Evolutionary conservation across 768 basidiomycete species (phyloP).

Genomic region (Boletales sp.): DNA sequence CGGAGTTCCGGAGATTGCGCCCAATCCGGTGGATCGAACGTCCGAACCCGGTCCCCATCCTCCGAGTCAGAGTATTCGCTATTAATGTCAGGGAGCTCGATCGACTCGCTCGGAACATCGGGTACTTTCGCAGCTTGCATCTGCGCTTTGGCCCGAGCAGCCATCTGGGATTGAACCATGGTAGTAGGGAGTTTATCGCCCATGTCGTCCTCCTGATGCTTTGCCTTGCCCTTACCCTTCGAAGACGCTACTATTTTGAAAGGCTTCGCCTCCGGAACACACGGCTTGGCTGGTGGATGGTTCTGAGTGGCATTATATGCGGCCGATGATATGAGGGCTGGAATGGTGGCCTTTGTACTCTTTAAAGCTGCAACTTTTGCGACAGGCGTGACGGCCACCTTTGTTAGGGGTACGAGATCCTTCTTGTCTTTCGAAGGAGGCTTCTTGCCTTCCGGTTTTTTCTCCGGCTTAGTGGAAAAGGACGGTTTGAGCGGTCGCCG

Average conservation of each 20-base stretch:
- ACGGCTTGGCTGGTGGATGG: slow-evolving; percentile 28
- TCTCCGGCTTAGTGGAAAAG: slow-evolving; percentile 44
- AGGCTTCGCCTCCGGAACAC: slow-evolving; percentile 30
- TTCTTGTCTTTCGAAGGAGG: slow-evolving; percentile 54
- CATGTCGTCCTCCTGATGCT: slow-evolving; percentile 46
- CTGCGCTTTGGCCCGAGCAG: slow-evolving; percentile 66
- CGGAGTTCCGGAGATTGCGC: slow-evolving; percentile 87
- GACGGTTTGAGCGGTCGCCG: slow-evolving; percentile 57
- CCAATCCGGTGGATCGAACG: slow-evolving; percentile 82
- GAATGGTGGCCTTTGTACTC: slow-evolving; percentile 31
- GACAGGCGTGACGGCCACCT: slow-evolving; percentile 23
- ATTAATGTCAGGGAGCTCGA: slow-evolving; percentile 92
- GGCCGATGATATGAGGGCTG: slow-evolving; percentile 35
- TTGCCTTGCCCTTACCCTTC: slow-evolving; percentile 52
- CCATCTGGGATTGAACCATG: slow-evolving; percentile 63
- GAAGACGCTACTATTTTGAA: slow-evolving; percentile 35
- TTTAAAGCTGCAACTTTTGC: slow-evolving; percentile 32
- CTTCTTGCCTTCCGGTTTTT: slow-evolving; percentile 61
- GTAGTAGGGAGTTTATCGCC: slow-evolving; percentile 55
- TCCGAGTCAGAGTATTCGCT: slow-evolving; percentile 98
- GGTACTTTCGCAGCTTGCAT: slow-evolving; percentile 57
- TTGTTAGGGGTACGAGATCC: slow-evolving; percentile 25
- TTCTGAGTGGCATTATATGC: slow-evolving; percentile 40
- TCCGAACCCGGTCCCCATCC: slow-evolving; percentile 74
- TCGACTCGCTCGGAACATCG: slow-evolving; percentile 65